Conservation (phyloP, 768 basidiomycete genomes). For the Kwoniella europaea region DNA sequence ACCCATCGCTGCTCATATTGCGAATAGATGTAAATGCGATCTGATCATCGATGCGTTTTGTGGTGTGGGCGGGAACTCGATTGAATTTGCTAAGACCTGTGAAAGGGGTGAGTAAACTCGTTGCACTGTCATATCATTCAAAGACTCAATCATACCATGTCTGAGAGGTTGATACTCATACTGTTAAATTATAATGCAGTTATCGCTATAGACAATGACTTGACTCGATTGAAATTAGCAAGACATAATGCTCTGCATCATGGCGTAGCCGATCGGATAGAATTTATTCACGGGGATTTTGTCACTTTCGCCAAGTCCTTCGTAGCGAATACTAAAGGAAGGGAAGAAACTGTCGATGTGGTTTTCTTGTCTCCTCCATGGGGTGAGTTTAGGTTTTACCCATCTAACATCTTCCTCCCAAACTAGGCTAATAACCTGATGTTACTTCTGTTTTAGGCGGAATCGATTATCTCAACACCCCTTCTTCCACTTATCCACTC, state of each 20-base stretch:
- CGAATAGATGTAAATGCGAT: slow-evolving; percentile 72
- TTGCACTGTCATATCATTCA: background rate
- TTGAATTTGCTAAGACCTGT: slow-evolving; percentile 95
- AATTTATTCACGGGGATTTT: slow-evolving; percentile 88
- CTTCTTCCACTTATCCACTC: slow-evolving; percentile 65
- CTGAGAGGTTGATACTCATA: background rate
- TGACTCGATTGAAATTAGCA: slow-evolving; percentile 82
- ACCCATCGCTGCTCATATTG: slow-evolving; percentile 86
- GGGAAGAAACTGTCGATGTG: slow-evolving; percentile 68
- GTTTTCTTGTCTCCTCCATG: slow-evolving; percentile 94
- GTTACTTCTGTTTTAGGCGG: slow-evolving; percentile 41
- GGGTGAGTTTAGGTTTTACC: slow-evolving; percentile 69
- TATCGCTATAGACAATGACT: slow-evolving; percentile 87
- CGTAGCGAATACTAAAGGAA: slow-evolving; percentile 28
- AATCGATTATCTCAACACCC: slow-evolving; percentile 49
- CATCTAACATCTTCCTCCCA: slow-evolving; percentile 61
- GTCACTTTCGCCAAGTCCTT: slow-evolving; percentile 71
- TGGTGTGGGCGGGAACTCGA: slow-evolving; percentile 96
- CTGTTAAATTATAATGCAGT: slow-evolving; percentile 63
- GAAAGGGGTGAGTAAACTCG: slow-evolving; percentile 72
- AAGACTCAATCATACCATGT: background rate
- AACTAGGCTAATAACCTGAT: background rate
- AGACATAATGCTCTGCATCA: slow-evolving; percentile 92
- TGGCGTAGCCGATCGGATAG: slow-evolving; percentile 92
- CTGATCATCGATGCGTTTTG: slow-evolving; percentile 79